Evolutionary conservation across 768 basidiomycete genomes (phyloP), one percentile per base, ranked within the genome.

Genomic region (Fomitopsis serialis): DNA sequence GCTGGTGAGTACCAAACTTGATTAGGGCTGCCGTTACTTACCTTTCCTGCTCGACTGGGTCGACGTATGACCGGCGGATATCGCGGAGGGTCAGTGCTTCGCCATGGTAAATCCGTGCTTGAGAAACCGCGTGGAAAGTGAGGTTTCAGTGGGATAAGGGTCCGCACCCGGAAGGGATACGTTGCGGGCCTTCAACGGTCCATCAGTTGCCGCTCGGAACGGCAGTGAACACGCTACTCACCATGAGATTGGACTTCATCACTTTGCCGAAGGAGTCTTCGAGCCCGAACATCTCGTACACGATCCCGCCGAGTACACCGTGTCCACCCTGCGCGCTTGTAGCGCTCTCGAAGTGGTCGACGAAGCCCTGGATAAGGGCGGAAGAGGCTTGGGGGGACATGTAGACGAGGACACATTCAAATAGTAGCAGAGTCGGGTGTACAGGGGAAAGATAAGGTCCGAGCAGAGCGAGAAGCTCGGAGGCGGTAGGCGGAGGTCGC

Each of bases 281-380:
- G 3, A 98, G 73, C 1, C 85, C 87, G 64, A 92, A 95, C 89
- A 98, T 98, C 66, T 98, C 96, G 63, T 98, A 98, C 17, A 93
- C 77, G 9, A 92, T 68, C 2, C 77, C 79, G 24, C 82, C 84
- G 1, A 82, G 71, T 1, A 73, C 63, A 32, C 54, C 63, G 19
- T 13, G 29, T 3, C 23, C 13, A 6, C 23, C 48, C 35, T 22
- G 11, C 6, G 11, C 22, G 12, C 4, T 19, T 19, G 34, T 6
- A 2, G 40, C 13, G 1, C 36, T 12, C 34, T 53, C 11, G 62
- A 81, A 84, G 53, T 75, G 76, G 52, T 79, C 72, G 2, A 78
- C 74, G 63, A 95, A 93, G 89, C 90, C 95, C 35, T 72, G 67
- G 1, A 97, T 71, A 12, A 97, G 63, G 0, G 71, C 72, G 25